Evolutionary conservation across 176 grass and related monocot species (phyloP).

Genomic region (maize (Zea mays)): DNA sequence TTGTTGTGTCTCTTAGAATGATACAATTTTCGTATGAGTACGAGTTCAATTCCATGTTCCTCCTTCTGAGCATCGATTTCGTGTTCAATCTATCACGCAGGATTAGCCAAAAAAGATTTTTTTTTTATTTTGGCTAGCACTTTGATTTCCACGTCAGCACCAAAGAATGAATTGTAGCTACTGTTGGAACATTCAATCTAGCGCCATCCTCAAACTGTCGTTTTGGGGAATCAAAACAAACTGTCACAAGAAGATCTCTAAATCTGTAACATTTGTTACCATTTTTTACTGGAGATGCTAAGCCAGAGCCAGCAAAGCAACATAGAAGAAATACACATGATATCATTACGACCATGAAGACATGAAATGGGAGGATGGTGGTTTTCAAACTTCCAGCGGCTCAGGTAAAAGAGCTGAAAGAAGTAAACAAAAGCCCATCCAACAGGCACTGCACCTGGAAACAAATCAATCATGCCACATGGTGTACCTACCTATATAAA

Average conservation of each 20-base stretch:
- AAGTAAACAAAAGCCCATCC: conserved; percentile 23
- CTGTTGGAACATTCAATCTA: not conserved
- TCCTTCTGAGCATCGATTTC: too few species aligned
- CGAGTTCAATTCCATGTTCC: too few species aligned
- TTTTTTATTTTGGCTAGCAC: too few species aligned
- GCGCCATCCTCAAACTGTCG: not conserved
- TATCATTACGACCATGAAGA: not conserved
- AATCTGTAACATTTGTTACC: not conserved
- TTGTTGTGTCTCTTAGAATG: too few species aligned
- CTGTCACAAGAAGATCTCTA: too few species aligned
- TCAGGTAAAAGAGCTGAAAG: not conserved
- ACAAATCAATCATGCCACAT: not conserved
- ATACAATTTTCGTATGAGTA: too few species aligned
- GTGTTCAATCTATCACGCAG: too few species aligned
- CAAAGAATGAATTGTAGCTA: not conserved
- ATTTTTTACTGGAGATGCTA: not conserved
- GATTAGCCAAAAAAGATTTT: too few species aligned
- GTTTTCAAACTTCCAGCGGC: not conserved
- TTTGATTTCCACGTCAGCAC: too few species aligned
- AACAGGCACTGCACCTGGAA: conserved; percentile 1
- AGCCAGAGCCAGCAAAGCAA: not conserved
- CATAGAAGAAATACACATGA: not conserved
- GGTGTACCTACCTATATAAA: too few species aligned
- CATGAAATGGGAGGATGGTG: not conserved
- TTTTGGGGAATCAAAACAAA: not conserved